phyloP scores from a whole-genome alignment of 192 early-diverging fungal genomes.

The Coemansia sp. region DNA sequence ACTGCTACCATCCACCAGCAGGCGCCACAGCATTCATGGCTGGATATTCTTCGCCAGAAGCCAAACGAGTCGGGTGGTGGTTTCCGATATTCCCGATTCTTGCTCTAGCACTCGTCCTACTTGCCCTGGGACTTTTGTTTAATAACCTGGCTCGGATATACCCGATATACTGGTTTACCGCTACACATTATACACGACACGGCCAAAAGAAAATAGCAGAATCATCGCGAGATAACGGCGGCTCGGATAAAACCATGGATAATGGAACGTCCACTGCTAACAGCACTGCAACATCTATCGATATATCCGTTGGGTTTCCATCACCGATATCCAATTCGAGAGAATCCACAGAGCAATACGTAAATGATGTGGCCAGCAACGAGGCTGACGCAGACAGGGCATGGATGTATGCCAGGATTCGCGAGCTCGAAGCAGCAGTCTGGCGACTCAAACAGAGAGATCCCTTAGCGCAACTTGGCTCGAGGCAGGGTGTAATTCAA shows the following conservation, averaged over 20 bases:
- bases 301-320: not conserved
- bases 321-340: not conserved
- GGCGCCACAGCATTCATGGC: constrained; percentile 48
- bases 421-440: constrained; percentile 7
- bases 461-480: not conserved
- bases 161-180: constrained; percentile 50
- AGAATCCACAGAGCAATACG: not conserved
- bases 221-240: not conserved
- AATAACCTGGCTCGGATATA: constrained; percentile 48
- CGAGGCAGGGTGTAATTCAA: not conserved
- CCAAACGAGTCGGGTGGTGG: constrained; percentile 47
- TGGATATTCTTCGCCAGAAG: constrained; percentile 21
- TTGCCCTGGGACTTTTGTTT: constrained; percentile 26
- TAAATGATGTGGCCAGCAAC: not conserved
- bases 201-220: not conserved
- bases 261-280: not conserved
- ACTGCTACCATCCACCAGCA: constrained; percentile 52
- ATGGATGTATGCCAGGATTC: constrained; percentile 3
- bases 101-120: constrained; percentile 36
- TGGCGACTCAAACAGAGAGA: not conserved
- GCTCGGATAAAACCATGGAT: not conserved
- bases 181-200: constrained; percentile 17
- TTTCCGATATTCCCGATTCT: constrained; percentile 49
- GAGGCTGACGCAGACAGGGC: constrained; percentile 2
- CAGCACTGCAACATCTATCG: not conserved